These are phyloP conservation scores for Cajanus cajan DNA, from an alignment of 306 rosid genomes.

Conservation along the genomic window DNA sequence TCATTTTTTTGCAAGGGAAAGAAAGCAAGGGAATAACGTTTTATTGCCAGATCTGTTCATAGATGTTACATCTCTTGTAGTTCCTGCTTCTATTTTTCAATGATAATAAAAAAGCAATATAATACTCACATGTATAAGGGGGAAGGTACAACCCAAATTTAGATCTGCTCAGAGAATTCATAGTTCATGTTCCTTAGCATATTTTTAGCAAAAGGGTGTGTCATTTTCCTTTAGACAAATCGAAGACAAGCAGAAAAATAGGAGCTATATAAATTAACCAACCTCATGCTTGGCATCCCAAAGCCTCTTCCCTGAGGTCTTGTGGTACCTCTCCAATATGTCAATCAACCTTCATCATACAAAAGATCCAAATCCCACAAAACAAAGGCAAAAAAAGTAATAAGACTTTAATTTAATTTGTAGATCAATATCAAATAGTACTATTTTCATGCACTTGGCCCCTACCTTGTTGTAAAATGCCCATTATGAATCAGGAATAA, in stretches of 20 bases:
- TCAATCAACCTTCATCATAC: conserved; percentile 54
- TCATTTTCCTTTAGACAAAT: conserved; percentile 28
- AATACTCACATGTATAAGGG: conserved; percentile 25
- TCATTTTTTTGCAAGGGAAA: conserved; percentile 42
- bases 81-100: conserved; percentile 26
- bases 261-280: conserved; percentile 4
- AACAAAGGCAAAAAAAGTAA: not conserved
- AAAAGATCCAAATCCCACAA: not conserved
- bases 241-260: not conserved
- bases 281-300: conserved; percentile 95
- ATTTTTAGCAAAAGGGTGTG: conserved; percentile 37
- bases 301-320: conserved; percentile 51
- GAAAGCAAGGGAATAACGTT: conserved; percentile 31
- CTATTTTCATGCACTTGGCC: not conserved
- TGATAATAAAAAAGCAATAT: not conserved
- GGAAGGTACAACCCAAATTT: conserved; percentile 44
- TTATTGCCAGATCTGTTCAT: conserved; percentile 58
- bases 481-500: not conserved
- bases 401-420: not conserved
- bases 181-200: conserved; percentile 46
- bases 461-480: not conserved
- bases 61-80: conserved; percentile 39
- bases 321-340: conserved; percentile 64
- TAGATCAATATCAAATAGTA: not conserved
- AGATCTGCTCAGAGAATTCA: conserved; percentile 57